Base-by-base conservation (phyloP, 2,329 filamentous ascomycete genomes). In the Tolypocladium paradoxum region DNA sequence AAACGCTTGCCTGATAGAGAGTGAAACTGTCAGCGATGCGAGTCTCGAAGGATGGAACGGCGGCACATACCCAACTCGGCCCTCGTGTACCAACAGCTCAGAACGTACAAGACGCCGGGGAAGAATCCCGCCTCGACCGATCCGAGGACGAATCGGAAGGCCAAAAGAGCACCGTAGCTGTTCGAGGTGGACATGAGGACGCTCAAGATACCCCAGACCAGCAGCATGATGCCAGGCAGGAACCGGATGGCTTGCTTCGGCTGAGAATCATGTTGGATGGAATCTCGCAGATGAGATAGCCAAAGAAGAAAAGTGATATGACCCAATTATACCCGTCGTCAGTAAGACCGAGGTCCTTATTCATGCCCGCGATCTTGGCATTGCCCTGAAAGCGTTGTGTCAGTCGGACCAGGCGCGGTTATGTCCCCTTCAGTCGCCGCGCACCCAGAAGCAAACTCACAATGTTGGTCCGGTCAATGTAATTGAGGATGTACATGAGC, bases 11-110 rank as follows among this genome's bases (percentile, higher is more conserved):
- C 48, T 53, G 34, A 31, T n/a, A 46, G 14, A 20, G 3, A n/a
- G 24, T 24, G 4, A 7, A n/a, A 14, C 27, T 5, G 11, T 29
- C 6, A 38, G 7, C 9, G 14, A 45, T 29, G 16, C 40, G 6
- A 12, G 6, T 14, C 5, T 16, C 8, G 12, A 43, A 4, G 8
- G 16, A 29, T 45, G 40, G 2, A 29, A 6, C 3, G 12, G 22
- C 2, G 8, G 24, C 31, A 35, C 27, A 35, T 49, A 11, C 75
- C 75, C 56, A 76, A 71, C 58, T 79, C 76, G 4, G 71, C 29
- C 33, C 34, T 22, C 12, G 76, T 79, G 60, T 82, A 82, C 77
- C 77, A 82, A 2, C 73, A 78, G 1, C 72, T 77, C n/a, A 83
- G 67, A 38, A 79, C 68, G 36, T 75, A 70, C 14, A 80, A 61